phyloP scores from a whole-genome alignment of 1,139 yeast genomes.

The Spathaspora sp. region DNA sequence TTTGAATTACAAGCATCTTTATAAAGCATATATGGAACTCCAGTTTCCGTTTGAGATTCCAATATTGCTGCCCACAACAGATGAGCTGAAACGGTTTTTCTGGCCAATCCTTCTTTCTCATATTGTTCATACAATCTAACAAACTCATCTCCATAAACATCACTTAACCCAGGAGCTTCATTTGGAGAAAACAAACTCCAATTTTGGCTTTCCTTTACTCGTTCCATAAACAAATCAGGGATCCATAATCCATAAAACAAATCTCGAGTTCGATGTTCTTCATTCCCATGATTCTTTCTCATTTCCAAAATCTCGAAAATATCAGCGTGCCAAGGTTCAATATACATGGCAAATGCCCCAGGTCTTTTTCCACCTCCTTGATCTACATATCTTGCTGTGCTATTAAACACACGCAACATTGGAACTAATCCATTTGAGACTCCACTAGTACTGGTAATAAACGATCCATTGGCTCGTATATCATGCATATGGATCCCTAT shows the following conservation, averaged over 20 bases:
- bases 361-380: conserved; percentile 66
- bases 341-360: conserved; percentile 60
- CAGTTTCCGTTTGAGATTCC: conserved; percentile 60
- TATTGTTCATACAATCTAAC: conserved; percentile 43
- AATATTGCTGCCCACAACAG: conserved; percentile 53
- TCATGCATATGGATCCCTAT: conserved; percentile 58
- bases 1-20: conserved; percentile 57
- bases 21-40: conserved; percentile 57
- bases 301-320: conserved; percentile 51
- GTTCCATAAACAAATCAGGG: conserved; percentile 58
- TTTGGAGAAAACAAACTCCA: conserved; percentile 61
- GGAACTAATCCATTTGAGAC: conserved; percentile 58
- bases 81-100: conserved; percentile 46
- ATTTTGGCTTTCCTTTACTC: conserved; percentile 46
- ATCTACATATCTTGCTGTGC: conserved; percentile 61
- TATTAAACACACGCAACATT: conserved; percentile 58
- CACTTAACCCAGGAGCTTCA: conserved; percentile 51
- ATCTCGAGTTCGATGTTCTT: conserved; percentile 56
- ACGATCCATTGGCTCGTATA: conserved; percentile 50
- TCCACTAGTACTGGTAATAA: conserved; percentile 55
- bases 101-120: conserved; percentile 42
- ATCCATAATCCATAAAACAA: conserved; percentile 60
- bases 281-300: conserved; percentile 58
- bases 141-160: conserved; percentile 51
- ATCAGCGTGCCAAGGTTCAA: conserved; percentile 65